phyloP scores from a whole-genome alignment of 2,329 filamentous ascomycete species.

The Exophiala mesophila region DNA sequence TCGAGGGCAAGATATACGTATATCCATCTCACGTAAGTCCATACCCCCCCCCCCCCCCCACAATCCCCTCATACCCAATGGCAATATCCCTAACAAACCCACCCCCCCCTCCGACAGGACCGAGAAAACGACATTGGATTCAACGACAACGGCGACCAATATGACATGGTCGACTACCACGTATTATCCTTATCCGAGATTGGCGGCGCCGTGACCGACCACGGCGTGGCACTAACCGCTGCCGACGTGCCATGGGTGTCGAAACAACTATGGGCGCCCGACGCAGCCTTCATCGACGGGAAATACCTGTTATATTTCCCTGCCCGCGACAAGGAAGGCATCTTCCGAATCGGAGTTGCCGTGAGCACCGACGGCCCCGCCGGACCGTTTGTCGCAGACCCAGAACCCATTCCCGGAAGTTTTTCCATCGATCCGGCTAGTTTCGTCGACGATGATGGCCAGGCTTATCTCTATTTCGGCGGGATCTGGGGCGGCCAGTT shows the following conservation, averaged over 20 bases:
- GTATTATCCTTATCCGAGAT: constrained; percentile 61
- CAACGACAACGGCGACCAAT: constrained; percentile 82
- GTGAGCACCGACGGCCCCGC: constrained; percentile 54
- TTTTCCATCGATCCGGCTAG: constrained; percentile 73
- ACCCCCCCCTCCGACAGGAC: constrained; percentile 49
- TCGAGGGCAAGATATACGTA: constrained; percentile 69
- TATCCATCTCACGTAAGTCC: constrained; percentile 56
- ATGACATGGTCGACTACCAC: constrained; percentile 80
- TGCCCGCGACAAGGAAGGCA: constrained; percentile 62
- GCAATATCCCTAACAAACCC: background rate
- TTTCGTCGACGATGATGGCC: constrained; percentile 65
- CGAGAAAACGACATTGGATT: constrained; percentile 67
- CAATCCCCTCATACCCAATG: background rate
- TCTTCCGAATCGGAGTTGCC: constrained; percentile 73
- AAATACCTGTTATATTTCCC: constrained; percentile 76
- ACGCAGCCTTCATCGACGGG: constrained; percentile 55
- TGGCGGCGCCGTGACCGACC: constrained; percentile 60
- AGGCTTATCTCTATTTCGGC: constrained; percentile 69
- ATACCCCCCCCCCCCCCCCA: too few species aligned
- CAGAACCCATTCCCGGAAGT: constrained; percentile 60
- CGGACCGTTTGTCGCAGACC: constrained; percentile 65
- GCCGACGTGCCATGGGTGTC: constrained; percentile 69
- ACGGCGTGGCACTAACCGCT: constrained; percentile 62
- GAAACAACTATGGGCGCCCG: constrained; percentile 77
- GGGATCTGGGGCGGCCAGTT: constrained; percentile 77